Percentiles rank a stretch among this genome's conserved stretches.
These are phyloP conservation scores for Davidsoniella australis DNA, from an alignment of 2,329 filamentous ascomycete species.

Conservation along the genomic window DNA sequence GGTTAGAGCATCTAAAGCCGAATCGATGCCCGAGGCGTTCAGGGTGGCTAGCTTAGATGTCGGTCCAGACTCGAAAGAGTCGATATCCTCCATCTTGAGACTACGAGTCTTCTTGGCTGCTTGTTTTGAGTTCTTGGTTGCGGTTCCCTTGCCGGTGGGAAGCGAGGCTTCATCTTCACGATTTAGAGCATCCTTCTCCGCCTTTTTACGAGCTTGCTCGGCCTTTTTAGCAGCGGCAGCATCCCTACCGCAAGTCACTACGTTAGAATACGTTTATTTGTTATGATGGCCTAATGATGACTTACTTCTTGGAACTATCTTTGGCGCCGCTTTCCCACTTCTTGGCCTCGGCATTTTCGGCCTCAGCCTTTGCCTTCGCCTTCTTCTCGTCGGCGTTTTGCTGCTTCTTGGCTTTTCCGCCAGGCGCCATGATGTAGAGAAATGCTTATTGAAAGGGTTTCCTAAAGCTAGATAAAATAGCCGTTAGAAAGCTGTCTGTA, in stretches of 20 bases:
- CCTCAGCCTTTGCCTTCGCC: slow-evolving; percentile 50
- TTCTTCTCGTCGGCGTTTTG: slow-evolving; percentile 53
- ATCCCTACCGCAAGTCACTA: slow-evolving; percentile 38
- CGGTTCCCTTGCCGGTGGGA: slow-evolving; percentile 30
- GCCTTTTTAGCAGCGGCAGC: slow-evolving; percentile 70
- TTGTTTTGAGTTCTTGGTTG: slow-evolving; percentile 53
- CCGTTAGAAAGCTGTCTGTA: too few species aligned
- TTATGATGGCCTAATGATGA: slow-evolving; percentile 13
- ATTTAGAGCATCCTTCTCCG: slow-evolving; percentile 69
- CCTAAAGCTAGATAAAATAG: too few species aligned
- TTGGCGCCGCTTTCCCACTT: slow-evolving; percentile 82
- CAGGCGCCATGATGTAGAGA: too few species aligned
- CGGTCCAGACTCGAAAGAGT: slow-evolving; percentile 47
- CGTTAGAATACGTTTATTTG: slow-evolving; percentile 2
- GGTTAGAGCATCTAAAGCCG: slow-evolving; percentile 73
- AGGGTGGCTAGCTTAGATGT: slow-evolving; percentile 37
- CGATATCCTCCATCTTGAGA: slow-evolving; percentile 60
- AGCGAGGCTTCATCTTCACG: slow-evolving; percentile 63
- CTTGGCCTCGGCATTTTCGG: slow-evolving; percentile 48
- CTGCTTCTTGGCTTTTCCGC: too few species aligned
- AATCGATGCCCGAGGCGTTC: slow-evolving; percentile 79
- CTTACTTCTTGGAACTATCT: slow-evolving; percentile 71
- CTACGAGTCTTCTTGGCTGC: slow-evolving; percentile 46
- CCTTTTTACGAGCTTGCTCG: slow-evolving; percentile 73
- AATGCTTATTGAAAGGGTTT: too few species aligned